Base-by-base conservation (phyloP, 371 early-diverging fungal genomes). In the Mucor velutinosus region DNA sequence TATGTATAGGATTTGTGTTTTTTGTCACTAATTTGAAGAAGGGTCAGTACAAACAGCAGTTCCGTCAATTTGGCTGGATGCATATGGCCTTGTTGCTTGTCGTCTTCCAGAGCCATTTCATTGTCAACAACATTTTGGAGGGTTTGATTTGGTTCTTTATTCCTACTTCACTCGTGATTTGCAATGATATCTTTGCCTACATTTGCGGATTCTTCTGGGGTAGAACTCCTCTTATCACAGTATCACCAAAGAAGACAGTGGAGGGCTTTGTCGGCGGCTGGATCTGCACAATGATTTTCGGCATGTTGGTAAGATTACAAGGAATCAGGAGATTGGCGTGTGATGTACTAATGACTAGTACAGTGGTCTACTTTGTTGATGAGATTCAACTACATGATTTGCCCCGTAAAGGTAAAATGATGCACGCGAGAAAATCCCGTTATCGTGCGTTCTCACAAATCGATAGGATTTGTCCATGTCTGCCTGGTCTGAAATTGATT, bases 171-270 rank as follows among this genome's bases (percentile, higher is more conserved):
- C 85, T 99, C 39, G 99, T 99, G n/a, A 92, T 98, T 57, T 88
- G 91, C 62, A 99, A 99, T 85, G 99, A 99, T 76, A 96, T 97
- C 41, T 92, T 92, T 75, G 99, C 99, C 12, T 99, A 99, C 77
- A 82, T 98, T 45, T 93, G 93, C 78, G 99, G 99, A 8, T 95
- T 95, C 80, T 93, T 95, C 75, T 93, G 84, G 76, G 99, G 99
- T 5, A 86, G 89, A 53, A 97, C 96, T n/a, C 97, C 93, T 6
- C 83, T 99, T 39, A 98, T 97, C 69, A 87, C 89, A 72, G 82
- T 99, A 10, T 93, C 94, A 69, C 99, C 99, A 19, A 99, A 99
- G 77, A 99, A 99, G 87, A 99, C 99, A n/a, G 94, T 96, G 78
- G 99, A 99, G 79, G 99, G 99, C 7, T 99, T 99, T 73, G 84